Conservation (phyloP, 371 early-diverging fungal species). For the Mortierella sp. region DNA sequence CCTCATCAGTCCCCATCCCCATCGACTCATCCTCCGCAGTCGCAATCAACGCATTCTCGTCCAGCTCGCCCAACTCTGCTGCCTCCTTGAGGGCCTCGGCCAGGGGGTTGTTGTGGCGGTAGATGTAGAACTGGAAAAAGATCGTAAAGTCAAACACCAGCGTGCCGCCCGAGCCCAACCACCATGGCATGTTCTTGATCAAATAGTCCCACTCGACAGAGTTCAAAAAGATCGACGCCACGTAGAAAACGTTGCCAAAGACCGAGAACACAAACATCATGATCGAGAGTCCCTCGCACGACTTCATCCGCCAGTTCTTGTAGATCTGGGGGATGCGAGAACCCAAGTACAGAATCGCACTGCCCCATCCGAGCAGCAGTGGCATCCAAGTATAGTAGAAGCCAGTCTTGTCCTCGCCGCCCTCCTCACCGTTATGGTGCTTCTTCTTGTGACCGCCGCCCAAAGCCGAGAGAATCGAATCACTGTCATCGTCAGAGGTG, state of each 20-base stretch:
- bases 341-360: conserved; percentile 56
- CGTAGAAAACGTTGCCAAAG: conserved; percentile 85
- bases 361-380: conserved; percentile 38
- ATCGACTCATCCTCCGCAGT: conserved; percentile 18
- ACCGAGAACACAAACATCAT: conserved; percentile 87
- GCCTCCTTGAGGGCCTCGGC: conserved; percentile 52
- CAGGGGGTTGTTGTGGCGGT: conserved; percentile 50
- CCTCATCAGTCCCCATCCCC: neutral
- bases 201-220: conserved; percentile 61
- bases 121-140: conserved; percentile 67
- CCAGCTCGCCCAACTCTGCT: conserved; percentile 37
- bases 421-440: conserved; percentile 39
- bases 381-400: conserved; percentile 18
- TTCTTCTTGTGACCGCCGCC: conserved; percentile 13
- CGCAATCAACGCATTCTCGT: conserved; percentile 39
- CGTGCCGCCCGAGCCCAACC: conserved; percentile 60
- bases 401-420: conserved; percentile 19
- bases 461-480: conserved; percentile 13
- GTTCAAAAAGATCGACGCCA: conserved; percentile 64
- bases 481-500: neutral
- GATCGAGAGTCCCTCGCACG: conserved; percentile 81
- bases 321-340: conserved; percentile 87
- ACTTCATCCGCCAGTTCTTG: conserved; percentile 78
- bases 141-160: conserved; percentile 70
- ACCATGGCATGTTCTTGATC: conserved; percentile 69